These are phyloP conservation scores for Stevia rebaudiana DNA, from an alignment of 140 eudicot genomes.

Conservation along the genomic window DNA sequence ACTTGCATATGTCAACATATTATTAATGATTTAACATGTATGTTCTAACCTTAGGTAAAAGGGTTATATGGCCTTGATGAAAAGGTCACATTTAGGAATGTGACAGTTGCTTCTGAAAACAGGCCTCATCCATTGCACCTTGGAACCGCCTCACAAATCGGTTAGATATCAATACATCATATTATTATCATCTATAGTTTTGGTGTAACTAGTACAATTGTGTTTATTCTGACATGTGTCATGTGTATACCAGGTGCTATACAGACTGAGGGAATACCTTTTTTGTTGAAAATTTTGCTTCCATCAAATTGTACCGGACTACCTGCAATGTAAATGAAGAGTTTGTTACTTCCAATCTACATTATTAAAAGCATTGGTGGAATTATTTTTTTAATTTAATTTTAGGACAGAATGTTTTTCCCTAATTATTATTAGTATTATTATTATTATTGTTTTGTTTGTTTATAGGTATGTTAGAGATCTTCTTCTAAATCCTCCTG, in stretches of 20 bases:
- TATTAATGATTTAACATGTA: background rate
- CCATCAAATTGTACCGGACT: constrained; percentile 76
- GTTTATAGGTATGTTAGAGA: constrained; percentile 72
- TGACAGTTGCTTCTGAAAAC: constrained; percentile 62
- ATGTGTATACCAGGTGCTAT: constrained; percentile 54
- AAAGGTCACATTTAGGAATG: constrained; percentile 67
- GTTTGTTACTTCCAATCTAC: background rate
- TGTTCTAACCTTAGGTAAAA: constrained; percentile 54
- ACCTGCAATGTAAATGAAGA: constrained; percentile 64
- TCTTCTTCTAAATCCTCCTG: constrained; percentile 97
- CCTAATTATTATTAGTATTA: no score
- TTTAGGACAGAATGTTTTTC: background rate
- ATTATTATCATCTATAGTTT: constrained; percentile 1
- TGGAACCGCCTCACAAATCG: constrained; percentile 94
- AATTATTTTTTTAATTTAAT: background rate
- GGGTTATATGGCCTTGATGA: constrained; percentile 89
- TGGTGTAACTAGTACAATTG: background rate
- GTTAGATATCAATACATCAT: no score
- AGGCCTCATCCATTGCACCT: constrained; percentile 83
- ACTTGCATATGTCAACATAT: background rate
- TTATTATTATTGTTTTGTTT: no score
- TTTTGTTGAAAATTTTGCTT: constrained; percentile 68
- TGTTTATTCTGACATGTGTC: constrained; percentile 8
- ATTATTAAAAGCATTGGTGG: background rate
- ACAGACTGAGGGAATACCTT: constrained; percentile 91